phyloP scores from a whole-genome alignment of 768 basidiomycete species.

The Pleurotus ostreatus region DNA sequence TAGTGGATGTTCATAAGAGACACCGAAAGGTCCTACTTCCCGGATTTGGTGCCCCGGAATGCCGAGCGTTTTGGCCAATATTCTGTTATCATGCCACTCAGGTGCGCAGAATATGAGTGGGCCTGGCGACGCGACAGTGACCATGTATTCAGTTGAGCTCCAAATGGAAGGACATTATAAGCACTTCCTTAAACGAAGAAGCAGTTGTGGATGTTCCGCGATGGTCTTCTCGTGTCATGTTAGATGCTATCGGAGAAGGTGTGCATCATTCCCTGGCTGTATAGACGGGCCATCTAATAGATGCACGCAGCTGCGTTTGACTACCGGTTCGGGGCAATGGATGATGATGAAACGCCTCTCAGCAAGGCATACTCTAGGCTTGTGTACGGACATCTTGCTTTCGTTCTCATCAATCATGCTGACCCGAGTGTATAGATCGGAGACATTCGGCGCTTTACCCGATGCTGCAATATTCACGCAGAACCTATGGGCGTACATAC shows the following conservation, averaged over 20 bases:
- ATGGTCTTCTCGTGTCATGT: constrained; percentile 46
- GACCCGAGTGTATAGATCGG: constrained; percentile 9
- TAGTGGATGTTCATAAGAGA: constrained; percentile 38
- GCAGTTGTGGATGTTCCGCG: constrained; percentile 42
- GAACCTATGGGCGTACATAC: constrained; percentile 25
- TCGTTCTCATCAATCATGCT: background rate
- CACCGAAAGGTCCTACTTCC: constrained; percentile 43
- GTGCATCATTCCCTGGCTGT: background rate
- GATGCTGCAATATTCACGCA: constrained; percentile 26
- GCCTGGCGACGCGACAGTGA: background rate
- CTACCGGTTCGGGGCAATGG: constrained; percentile 51
- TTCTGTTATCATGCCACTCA: constrained; percentile 34
- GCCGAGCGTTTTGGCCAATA: constrained; percentile 33
- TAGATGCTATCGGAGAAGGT: constrained; percentile 53
- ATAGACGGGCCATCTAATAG: background rate
- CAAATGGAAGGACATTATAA: constrained; percentile 47
- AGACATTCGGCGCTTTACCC: constrained; percentile 8
- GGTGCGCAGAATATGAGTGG: constrained; percentile 10
- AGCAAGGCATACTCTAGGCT: constrained; percentile 31
- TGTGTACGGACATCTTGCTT: constrained; percentile 21
- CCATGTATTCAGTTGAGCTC: constrained; percentile 34
- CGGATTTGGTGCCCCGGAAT: constrained; percentile 39
- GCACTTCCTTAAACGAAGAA: constrained; percentile 32
- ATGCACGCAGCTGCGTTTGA: constrained; percentile 46
- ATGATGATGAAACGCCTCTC: constrained; percentile 32